Base-by-base conservation (phyloP, 768 basidiomycete species). In the Xanthoconium stramineum region DNA sequence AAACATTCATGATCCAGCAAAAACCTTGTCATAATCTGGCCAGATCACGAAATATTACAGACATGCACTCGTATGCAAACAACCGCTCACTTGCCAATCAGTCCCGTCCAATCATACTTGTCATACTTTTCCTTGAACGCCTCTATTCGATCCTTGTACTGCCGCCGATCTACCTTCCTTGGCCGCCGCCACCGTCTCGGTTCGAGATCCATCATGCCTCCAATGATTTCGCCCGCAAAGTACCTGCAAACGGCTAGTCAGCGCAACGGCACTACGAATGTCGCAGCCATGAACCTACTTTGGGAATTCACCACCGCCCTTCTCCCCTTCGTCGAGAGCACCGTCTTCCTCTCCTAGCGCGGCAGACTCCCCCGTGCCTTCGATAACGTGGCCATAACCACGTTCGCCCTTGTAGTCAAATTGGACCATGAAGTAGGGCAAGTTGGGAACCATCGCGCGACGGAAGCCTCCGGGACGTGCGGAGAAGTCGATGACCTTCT, bases 391-490 rank as follows among this genome's bases (percentile, higher is more conserved):
- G 0, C 97, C 97, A 68, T 94, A 99, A 3, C 97, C 97, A 66
- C 92, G 94, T 72, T 98, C 94, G 28, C 97, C 94, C 65, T 95
- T 98, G 72, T 98, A 80, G 73, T 99, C 97, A 71, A 96, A 99
- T 64, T 96, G 94, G 8, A 98, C 91, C 92, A 95, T 96, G 66
- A 99, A 99, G 73, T 99, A 99, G 1, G 97, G 97, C 32, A 99
- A 75, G 65, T 98, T 97, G 3, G 95, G 86, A 12, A 99, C 96
- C 89, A 99, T 91, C 28, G 91, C 86, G 0, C 96, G 83, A 40
- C 95, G 80, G 78, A 98, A 98, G 4, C 96, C 96, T 17, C 96
- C 95, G 1, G 93, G 91, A 5, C 93, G 79, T 10, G 84, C 76
- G 3, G 91, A 83, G 69, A 99, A 99, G 72, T 96, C 92, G 61